A percentile compares a stretch with the other conserved stretches of the same genome.
phyloP scores from a whole-genome alignment of 106 monocot species.

The Narthecium ossifragum region DNA sequence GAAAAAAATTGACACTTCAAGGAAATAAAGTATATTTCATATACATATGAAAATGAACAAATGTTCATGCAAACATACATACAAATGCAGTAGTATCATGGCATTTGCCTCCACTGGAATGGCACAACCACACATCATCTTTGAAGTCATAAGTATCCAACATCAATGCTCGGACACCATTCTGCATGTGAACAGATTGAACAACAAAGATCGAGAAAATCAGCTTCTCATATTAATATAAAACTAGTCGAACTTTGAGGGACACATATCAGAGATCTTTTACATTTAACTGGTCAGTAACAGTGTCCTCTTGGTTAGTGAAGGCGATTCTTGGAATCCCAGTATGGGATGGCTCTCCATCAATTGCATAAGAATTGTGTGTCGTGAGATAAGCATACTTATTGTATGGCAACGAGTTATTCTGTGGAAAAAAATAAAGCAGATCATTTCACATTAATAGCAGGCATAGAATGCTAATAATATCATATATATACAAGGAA shows the following conservation, averaged over 20 bases:
- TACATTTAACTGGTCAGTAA: slow-evolving; percentile 74
- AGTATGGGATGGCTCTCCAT: slow-evolving; percentile 61
- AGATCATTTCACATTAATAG: too few species aligned
- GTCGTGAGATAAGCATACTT: slow-evolving; percentile 87
- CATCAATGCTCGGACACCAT: slow-evolving; percentile 73
- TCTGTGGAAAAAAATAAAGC: too few species aligned
- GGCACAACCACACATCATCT: slow-evolving; percentile 77
- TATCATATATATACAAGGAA: too few species aligned
- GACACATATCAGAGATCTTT: background rate
- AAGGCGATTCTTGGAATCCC: slow-evolving; percentile 55
- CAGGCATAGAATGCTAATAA: too few species aligned
- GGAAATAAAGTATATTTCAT: too few species aligned
- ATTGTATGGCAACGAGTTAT: slow-evolving; percentile 71
- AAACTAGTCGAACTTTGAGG: background rate
- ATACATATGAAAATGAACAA: too few species aligned
- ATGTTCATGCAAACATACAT: slow-evolving; percentile 21
- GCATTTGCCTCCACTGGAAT: slow-evolving; percentile 65
- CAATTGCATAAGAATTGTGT: slow-evolving; percentile 79
- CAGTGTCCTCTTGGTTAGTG: slow-evolving; percentile 70
- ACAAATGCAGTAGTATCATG: slow-evolving; percentile 74
- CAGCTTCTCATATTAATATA: background rate
- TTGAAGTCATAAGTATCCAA: slow-evolving; percentile 73
- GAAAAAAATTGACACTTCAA: background rate
- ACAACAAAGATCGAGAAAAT: background rate
- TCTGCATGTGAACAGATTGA: slow-evolving; percentile 19